These are phyloP conservation scores for Chrysosporium queenslandicum DNA, from an alignment of 2,329 filamentous ascomycete species.

Conservation along the genomic window DNA sequence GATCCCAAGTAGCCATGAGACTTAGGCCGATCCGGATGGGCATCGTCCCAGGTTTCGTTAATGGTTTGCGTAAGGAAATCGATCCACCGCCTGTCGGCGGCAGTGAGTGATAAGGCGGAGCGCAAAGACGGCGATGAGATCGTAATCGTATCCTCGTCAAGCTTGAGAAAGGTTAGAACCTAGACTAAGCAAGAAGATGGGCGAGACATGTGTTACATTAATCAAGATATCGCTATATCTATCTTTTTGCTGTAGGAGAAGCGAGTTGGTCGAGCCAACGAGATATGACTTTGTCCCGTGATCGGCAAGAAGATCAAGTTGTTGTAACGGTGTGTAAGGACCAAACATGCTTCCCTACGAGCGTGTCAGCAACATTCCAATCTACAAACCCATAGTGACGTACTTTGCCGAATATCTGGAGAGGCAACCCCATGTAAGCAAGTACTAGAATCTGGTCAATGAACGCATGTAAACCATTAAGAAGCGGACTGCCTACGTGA, in stretches of 20 bases:
- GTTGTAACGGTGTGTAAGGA: constrained; percentile 91
- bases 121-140: constrained; percentile 73
- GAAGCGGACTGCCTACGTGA: constrained; percentile 46
- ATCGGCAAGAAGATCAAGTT: constrained; percentile 87
- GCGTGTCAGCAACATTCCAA: not conserved
- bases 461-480: not conserved
- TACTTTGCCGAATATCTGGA: constrained; percentile 91
- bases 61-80: constrained; percentile 89
- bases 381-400: not conserved
- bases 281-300: constrained; percentile 94
- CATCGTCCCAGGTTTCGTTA: constrained; percentile 92
- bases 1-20: constrained; percentile 91
- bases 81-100: constrained; percentile 88
- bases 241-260: constrained; percentile 87
- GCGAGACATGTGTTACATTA: constrained; percentile 45
- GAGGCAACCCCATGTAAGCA: constrained; percentile 84
- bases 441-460: constrained; percentile 47
- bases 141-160: constrained; percentile 78
- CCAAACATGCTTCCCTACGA: constrained; percentile 78
- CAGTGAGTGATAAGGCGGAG: constrained; percentile 64
- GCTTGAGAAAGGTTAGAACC: constrained; percentile 28
- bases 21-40: constrained; percentile 79
- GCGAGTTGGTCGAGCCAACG: constrained; percentile 90
- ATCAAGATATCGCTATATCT: constrained; percentile 93
- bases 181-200: not conserved